A percentile compares a stretch with the other conserved stretches of the same genome.
phyloP scores from a whole-genome alignment of 805 yeast genomes.

The Blastobotrys parvus region DNA sequence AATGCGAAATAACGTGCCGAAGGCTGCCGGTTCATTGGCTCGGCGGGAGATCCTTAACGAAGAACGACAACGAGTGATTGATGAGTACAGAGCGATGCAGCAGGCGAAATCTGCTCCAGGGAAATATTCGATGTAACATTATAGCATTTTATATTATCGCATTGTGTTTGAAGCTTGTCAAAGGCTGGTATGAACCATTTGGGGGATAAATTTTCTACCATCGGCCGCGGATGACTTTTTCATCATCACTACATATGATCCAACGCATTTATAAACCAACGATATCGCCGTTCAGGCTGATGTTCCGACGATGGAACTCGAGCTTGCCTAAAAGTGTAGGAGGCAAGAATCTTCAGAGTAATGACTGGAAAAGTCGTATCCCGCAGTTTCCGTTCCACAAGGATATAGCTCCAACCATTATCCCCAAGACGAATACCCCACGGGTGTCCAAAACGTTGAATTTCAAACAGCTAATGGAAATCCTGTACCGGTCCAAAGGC shows the following conservation, averaged over 20 bases:
- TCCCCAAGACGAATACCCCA: slow-evolving; percentile 75
- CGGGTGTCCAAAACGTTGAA: slow-evolving; percentile 49
- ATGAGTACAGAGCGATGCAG: slow-evolving; percentile 25
- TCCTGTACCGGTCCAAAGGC: slow-evolving; percentile 42
- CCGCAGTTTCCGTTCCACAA: slow-evolving; percentile 61
- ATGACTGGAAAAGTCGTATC: slow-evolving; percentile 48
- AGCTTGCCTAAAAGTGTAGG: background rate
- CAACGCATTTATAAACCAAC: background rate
- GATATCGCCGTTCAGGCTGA: background rate
- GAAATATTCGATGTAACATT: too few relatives aligned
- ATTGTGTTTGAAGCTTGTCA: too few relatives aligned
- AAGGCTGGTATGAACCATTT: too few relatives aligned
- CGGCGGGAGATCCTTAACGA: slow-evolving; percentile 30
- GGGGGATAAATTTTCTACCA: too few relatives aligned
- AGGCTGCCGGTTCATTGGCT: slow-evolving; percentile 33
- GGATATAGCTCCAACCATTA: slow-evolving; percentile 54
- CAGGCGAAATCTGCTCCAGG: slow-evolving; percentile 10
- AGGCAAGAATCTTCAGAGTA: slow-evolving; percentile 23
- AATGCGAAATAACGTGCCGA: slow-evolving; percentile 30
- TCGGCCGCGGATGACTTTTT: too few relatives aligned
- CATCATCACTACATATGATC: too few relatives aligned
- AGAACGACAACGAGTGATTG: slow-evolving; percentile 31
- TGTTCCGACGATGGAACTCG: slow-evolving; percentile 1
- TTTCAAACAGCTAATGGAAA: slow-evolving; percentile 53
- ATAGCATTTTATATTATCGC: too few relatives aligned